Evolutionary conservation across 768 basidiomycete species (phyloP), one percentile per base, ranked within the genome.

Genomic region (Gautieria morchelliformis): DNA sequence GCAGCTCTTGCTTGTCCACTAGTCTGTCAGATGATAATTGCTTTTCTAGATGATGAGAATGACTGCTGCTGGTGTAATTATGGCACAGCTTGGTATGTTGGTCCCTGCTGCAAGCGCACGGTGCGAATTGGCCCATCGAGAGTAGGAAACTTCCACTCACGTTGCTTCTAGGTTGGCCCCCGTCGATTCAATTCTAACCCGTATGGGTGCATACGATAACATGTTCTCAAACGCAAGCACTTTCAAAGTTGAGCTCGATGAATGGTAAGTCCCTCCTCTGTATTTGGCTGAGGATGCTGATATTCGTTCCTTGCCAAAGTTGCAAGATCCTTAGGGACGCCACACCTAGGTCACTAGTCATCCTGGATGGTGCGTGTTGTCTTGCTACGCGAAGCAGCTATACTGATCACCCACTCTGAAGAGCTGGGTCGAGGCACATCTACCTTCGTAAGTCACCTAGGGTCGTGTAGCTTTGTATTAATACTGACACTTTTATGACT

Each of bases 161-260:
- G 53, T 9, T 35, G 45, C 24, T 5, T 47, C 11, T 47, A 93
- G 92, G 37, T 67, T 99, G 48, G 87, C 85, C 59, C 92, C 96
- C 1, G 82, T 96, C 2, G 94, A 99, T 66, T 75, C 85, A 12
- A 96, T 99, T 61, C 79, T 92, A 58, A 97, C 96, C 2, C 84
- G 95, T 24, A 98, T 98, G 96, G 96, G 96, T 10, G 96, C 96
- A 3, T 96, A 97, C 67, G 95, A 98, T 65, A 93, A 93, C 66
- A 93, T 95, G 88, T 94, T 93, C 69, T 85, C 89, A 2, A 85
- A 91, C 63, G 81, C 93, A 1, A 93, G 91, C 70, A 97, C 95
- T 0, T 99, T 98, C 80, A 96, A 97, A 68, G 96, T 99, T 20
- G 96, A 99, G 68, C 75, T 99, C 57, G 96, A 98, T 67, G 96